Conservation (phyloP, 768 basidiomycete genomes). For the Mycena vitilis region DNA sequence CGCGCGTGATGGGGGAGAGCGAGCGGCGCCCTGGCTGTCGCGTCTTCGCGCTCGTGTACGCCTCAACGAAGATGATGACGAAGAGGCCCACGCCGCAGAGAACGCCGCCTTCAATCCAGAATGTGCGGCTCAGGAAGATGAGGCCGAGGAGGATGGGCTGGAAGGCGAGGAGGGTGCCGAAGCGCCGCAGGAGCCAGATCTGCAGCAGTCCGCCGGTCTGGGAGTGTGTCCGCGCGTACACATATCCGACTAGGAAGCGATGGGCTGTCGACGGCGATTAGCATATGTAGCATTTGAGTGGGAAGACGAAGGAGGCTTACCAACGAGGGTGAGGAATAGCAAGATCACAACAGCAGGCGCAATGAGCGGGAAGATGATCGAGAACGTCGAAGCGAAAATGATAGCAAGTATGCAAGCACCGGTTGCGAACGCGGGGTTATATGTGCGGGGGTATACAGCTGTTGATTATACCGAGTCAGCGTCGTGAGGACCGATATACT, state of each 20-base stretch:
- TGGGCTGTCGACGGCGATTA: conserved; percentile 61
- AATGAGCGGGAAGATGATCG: conserved; percentile 81
- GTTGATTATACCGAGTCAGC: neutral
- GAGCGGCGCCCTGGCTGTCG: conserved; percentile 59
- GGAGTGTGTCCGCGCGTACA: conserved; percentile 77
- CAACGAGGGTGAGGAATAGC: conserved; percentile 73
- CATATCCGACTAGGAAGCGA: conserved; percentile 83
- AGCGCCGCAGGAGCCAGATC: conserved; percentile 79
- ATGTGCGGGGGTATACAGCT: conserved; percentile 79
- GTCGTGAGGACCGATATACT: neutral
- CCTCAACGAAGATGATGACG: conserved; percentile 70
- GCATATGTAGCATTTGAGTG: neutral
- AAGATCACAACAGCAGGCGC: conserved; percentile 76
- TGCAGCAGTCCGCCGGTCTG: conserved; percentile 82
- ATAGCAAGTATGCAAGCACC: conserved; percentile 75
- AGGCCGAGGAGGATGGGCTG: conserved; percentile 84
- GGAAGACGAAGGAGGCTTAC: conserved; percentile 49
- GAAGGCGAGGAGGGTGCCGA: conserved; percentile 76
- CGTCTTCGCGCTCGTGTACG: conserved; percentile 63
- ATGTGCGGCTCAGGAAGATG: conserved; percentile 70
- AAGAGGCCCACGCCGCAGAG: conserved; percentile 66
- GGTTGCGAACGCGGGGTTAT: conserved; percentile 75
- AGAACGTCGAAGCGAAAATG: conserved; percentile 78
- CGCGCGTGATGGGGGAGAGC: conserved; percentile 66
- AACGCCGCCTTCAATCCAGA: conserved; percentile 81